phyloP scores from a whole-genome alignment of 129 eudicot genomes.

The Chrysanthemum makinoi region DNA sequence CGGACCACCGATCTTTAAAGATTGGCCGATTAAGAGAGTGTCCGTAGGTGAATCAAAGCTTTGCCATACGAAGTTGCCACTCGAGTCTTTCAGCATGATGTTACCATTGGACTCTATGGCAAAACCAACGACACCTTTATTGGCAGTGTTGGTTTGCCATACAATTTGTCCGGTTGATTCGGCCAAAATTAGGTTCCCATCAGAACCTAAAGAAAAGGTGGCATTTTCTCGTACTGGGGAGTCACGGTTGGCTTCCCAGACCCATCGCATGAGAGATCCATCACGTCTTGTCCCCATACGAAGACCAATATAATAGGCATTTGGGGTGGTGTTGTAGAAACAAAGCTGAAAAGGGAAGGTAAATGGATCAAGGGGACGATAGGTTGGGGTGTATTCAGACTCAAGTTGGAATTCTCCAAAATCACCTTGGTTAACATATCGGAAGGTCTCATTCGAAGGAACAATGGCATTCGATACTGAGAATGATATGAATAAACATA shows the following conservation, averaged over 20 bases:
- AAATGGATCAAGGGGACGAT: slow-evolving; percentile 16
- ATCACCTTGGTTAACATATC: slow-evolving; percentile 40
- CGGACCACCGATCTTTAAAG: slow-evolving; percentile 27
- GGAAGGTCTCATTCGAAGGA: slow-evolving; percentile 44
- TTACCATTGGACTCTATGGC: slow-evolving; percentile 34
- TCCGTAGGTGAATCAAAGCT: slow-evolving; percentile 59
- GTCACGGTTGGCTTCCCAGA: slow-evolving; percentile 57
- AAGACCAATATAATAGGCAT: slow-evolving; percentile 37
- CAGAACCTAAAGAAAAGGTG: slow-evolving; percentile 30
- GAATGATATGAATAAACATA: slow-evolving; percentile 11
- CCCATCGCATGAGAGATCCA: slow-evolving; percentile 37
- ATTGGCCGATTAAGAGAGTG: slow-evolving; percentile 46
- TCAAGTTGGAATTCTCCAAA: slow-evolving; percentile 26
- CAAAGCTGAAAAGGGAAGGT: slow-evolving; percentile 37
- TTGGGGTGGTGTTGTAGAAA: slow-evolving; percentile 60
- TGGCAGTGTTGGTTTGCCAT: slow-evolving; percentile 58
- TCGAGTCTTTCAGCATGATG: slow-evolving; percentile 41
- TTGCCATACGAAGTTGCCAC: slow-evolving; percentile 52
- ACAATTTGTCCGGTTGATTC: slow-evolving; percentile 36
- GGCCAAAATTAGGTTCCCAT: slow-evolving; percentile 49
- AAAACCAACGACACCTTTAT: slow-evolving; percentile 46
- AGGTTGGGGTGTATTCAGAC: slow-evolving; percentile 35
- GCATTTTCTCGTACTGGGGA: slow-evolving; percentile 53
- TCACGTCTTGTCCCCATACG: slow-evolving; percentile 29
- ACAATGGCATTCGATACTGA: slow-evolving; percentile 34